Evolutionary conservation across 192 early-diverging fungal genomes (phyloP).

Genomic region (Backusella sp.): DNA sequence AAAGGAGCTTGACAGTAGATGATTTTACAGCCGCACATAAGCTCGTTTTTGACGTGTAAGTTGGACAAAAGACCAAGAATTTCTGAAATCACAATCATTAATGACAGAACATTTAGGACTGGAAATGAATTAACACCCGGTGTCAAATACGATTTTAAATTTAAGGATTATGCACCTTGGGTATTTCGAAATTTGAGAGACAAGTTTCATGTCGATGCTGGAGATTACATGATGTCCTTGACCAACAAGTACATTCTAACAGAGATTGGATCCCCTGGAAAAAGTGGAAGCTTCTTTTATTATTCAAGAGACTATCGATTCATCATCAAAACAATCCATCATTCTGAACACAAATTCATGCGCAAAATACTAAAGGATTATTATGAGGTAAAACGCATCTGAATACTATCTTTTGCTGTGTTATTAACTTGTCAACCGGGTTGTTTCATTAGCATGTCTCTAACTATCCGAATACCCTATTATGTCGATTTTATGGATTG

Average conservation of each 20-base stretch:
- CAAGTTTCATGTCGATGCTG: constrained; percentile 84
- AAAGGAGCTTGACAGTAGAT: constrained; percentile 62
- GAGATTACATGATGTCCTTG: constrained; percentile 92
- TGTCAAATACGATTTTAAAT: constrained; percentile 99
- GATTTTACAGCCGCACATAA: constrained; percentile 94
- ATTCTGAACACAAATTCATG: constrained; percentile 95
- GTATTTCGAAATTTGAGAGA: constrained; percentile 94
- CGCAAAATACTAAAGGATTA: constrained; percentile 86
- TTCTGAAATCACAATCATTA: too few relatives aligned
- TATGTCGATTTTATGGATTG: constrained; percentile 92
- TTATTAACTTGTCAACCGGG: background rate
- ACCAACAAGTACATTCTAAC: constrained; percentile 98
- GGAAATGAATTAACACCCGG: constrained; percentile 95
- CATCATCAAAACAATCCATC: constrained; percentile 99
- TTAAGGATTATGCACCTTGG: constrained; percentile 99
- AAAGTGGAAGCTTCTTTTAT: constrained; percentile 97
- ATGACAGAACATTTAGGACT: constrained; percentile 27
- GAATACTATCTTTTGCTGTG: too few relatives aligned
- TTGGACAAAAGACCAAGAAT: background rate
- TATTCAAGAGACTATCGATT: constrained; percentile 98
- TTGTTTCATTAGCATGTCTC: constrained; percentile 64
- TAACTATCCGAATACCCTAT: constrained; percentile 86
- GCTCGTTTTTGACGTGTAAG: constrained; percentile 92
- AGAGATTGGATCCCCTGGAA: constrained; percentile 95
- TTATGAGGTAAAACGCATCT: constrained; percentile 50